These are phyloP conservation scores for Cicer bijugum DNA, from an alignment of 306 rosid species.

Conservation along the genomic window DNA sequence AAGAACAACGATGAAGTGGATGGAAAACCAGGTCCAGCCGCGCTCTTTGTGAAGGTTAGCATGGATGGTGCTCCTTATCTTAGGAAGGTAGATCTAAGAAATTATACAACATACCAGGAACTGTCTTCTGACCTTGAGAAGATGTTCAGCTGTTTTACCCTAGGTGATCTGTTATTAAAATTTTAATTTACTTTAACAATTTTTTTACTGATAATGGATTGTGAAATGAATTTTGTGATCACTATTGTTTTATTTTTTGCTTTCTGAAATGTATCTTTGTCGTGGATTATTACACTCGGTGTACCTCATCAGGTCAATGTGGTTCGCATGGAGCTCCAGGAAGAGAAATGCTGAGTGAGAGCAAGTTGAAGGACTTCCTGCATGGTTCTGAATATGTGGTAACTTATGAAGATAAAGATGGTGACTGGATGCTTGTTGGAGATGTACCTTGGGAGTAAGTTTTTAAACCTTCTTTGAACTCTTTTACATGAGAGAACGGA, in stretches of 20 bases:
- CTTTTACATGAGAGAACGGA: neutral
- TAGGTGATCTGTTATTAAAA: constrained; percentile 58
- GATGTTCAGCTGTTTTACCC: constrained; percentile 90
- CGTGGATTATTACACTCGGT: constrained; percentile 37
- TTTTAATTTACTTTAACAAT: constrained; percentile 20
- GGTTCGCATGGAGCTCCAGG: constrained; percentile 52
- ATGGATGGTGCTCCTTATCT: constrained; percentile 97
- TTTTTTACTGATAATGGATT: constrained; percentile 3
- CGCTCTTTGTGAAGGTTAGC: constrained; percentile 87
- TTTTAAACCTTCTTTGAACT: constrained; percentile 3
- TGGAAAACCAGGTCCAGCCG: constrained; percentile 72
- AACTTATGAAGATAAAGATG: constrained; percentile 54
- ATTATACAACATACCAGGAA: constrained; percentile 70
- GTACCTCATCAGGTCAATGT: constrained; percentile 46
- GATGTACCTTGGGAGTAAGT: constrained; percentile 72
- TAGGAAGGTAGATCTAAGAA: constrained; percentile 87
- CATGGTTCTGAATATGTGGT: constrained; percentile 55
- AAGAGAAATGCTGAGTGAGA: constrained; percentile 51
- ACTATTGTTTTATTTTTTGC: constrained; percentile 4
- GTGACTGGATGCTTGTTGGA: constrained; percentile 57
- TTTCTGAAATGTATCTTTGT: constrained; percentile 14
- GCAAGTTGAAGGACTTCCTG: constrained; percentile 52
- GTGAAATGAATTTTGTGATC: neutral
- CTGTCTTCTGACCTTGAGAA: constrained; percentile 85
- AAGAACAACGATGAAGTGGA: constrained; percentile 84